Evolutionary conservation across 352 stramenopile species (phyloP).

Genomic region (Elongisporangium undulatum): DNA sequence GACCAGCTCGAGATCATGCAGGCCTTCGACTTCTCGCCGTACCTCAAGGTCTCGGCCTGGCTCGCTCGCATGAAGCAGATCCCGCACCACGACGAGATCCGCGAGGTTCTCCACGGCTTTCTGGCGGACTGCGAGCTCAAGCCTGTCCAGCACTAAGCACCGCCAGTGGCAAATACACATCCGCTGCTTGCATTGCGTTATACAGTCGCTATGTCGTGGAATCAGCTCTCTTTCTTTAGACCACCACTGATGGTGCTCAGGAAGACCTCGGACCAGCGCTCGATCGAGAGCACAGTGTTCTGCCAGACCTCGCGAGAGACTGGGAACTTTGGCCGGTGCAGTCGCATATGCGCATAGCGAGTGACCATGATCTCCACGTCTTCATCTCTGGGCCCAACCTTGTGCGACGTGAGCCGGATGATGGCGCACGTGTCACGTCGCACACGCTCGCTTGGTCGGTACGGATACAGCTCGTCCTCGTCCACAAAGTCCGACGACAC

Average conservation of each 20-base stretch:
- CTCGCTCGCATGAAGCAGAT: constrained; percentile 49
- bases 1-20: no score
- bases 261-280: background rate
- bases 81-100: constrained; percentile 53
- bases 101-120: constrained; percentile 20
- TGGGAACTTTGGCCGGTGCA: constrained; percentile 17
- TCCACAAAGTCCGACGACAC: constrained; percentile 34
- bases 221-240: no score
- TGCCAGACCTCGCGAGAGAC: constrained; percentile 11
- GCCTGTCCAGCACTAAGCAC: background rate
- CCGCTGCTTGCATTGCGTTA: no score
- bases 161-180: no score
- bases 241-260: background rate
- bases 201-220: no score
- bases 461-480: constrained; percentile 34
- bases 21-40: no score
- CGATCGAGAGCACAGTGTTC: background rate
- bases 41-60: constrained; percentile 46
- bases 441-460: constrained; percentile 14
- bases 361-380: constrained; percentile 18
- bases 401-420: constrained; percentile 18
- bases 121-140: constrained; percentile 19
- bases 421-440: constrained; percentile 28
- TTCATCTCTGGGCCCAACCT: background rate
- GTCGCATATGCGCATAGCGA: constrained; percentile 22